Evolutionary conservation across 306 rosid species (phyloP), one percentile per base, ranked within the genome.

Genomic region (Begonia fuchsioides): DNA sequence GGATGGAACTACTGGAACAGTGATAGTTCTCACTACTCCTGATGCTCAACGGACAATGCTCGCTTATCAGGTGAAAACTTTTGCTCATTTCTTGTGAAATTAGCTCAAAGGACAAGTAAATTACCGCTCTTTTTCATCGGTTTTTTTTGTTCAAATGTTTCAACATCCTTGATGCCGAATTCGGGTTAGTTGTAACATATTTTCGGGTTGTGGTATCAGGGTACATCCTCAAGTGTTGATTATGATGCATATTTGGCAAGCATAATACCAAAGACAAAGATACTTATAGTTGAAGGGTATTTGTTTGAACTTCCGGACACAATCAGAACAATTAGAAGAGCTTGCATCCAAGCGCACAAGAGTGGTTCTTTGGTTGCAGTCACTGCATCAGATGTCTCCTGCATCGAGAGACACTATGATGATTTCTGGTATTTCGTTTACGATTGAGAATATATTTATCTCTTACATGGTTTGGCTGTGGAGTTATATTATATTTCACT

Each of bases 21-120:
- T 90, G 41, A 85, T 90, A 58, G 97, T 90, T 67, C 97, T 90
- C 61, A 84, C 97, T 9, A 84, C 95, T 50, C 83, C 95, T 32
- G 95, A 90, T 75, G 97, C 97, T 40, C 97, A 90, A 16, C 95
- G 95, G 43, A 84, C 98, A 45, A 85, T 84, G 98, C 83, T 90
- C 53, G 76, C 98, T 17, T 90, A 84, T 75, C 95, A 90, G 97
- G 98, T 81, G 11, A 49, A 19, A 39, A 63, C 15, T 38, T 15
- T 50, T 14, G 9, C 15, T 32, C 16, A 7, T 6, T 8, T 19
- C 47, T 44, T 53, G 26, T 49, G n/a, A 15, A n/a, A n/a, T 52
- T 43, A 41, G 45, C 45, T 41, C 0, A 8, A n/a, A n/a, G n/a
- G n/a, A 26, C 35, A 26, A 26, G 35, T 26, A 26, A 26, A 26